These are phyloP conservation scores for Chenopodium formosanum DNA, from an alignment of 148 eudicot species.

Conservation along the genomic window DNA sequence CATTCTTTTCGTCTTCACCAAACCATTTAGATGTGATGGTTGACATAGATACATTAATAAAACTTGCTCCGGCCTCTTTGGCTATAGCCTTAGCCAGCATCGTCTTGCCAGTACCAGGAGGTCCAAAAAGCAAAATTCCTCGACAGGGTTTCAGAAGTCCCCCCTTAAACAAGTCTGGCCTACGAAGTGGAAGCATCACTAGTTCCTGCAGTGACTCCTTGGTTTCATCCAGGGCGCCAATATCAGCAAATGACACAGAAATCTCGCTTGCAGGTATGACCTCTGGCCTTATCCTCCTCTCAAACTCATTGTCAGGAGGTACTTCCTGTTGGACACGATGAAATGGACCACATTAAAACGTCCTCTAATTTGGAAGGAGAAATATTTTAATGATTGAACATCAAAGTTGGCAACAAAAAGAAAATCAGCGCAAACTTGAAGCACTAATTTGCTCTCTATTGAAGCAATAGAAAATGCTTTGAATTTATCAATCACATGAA, in stretches of 20 bases:
- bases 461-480: too few species aligned
- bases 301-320: slow-evolving; percentile 91
- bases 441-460: not conserved
- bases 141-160: slow-evolving; percentile 91
- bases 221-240: slow-evolving; percentile 75
- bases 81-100: slow-evolving; percentile 98
- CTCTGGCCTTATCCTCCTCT: slow-evolving; percentile 91
- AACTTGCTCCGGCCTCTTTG: slow-evolving; percentile 93
- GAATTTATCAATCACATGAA: not conserved
- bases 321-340: slow-evolving; percentile 44
- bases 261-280: slow-evolving; percentile 82
- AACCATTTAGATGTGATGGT: slow-evolving; percentile 96
- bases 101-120: slow-evolving; percentile 95
- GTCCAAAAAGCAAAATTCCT: slow-evolving; percentile 90
- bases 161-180: slow-evolving; percentile 88
- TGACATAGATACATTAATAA: slow-evolving; percentile 94
- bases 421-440: not conserved
- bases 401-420: not conserved
- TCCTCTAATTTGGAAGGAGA: too few species aligned
- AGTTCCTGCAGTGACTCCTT: slow-evolving; percentile 88
- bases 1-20: slow-evolving; percentile 98
- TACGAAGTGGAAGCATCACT: slow-evolving; percentile 86
- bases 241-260: slow-evolving; percentile 81
- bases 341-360: not conserved
- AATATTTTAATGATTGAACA: not conserved